Base-by-base conservation (phyloP, 768 basidiomycete genomes). In the Tricholoma saponaceum region DNA sequence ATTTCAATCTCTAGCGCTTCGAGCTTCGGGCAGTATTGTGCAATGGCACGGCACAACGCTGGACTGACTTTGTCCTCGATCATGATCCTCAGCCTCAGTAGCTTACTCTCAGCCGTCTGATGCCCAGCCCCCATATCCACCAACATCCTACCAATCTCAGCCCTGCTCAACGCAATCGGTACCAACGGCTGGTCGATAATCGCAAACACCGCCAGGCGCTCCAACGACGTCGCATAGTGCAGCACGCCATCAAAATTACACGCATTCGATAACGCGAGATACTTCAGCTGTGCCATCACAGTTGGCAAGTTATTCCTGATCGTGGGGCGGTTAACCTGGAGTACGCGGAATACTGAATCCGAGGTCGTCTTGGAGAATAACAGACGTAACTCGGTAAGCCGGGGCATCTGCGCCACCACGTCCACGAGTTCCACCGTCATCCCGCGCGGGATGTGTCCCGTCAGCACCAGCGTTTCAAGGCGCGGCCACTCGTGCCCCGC, bases 1-100 rank as follows among this genome's bases (percentile, higher is more conserved):
- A 72, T 62, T 60, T 79, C 77, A 16, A 79, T 67, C 59, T 79
- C 77, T 46, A 79, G 56, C 44, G 66, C 62, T 58, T 77, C 74
- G 25, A 79, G 66, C 4, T 60, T 60, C 1, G 74, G 73, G 59
- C 74, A 79, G n/a, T 66, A 60, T 43, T 26, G 43, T 10, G 67
- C 67, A n/a, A 77, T 66, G n/a, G 63, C 58, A 14, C 55, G 58
- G 55, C 73, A 72, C 30, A 77, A 56, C 5, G 63, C 66, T 0
- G 72, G 69, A 28, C 72, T 70, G 20, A 74, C 65, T 47, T 73
- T 70, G 32, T 76, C 75, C 62, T 77, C 77, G 28, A 74, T 69
- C 67, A 77, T 74, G 2, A 79, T 63, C 57, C 76, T 68, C 39
- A 79, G 59, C 33, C 65, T 66, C 57, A 59, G 61, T 56, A 79